Conservation (phyloP, 179 eudicot genomes). For the Spergularia azorica region DNA sequence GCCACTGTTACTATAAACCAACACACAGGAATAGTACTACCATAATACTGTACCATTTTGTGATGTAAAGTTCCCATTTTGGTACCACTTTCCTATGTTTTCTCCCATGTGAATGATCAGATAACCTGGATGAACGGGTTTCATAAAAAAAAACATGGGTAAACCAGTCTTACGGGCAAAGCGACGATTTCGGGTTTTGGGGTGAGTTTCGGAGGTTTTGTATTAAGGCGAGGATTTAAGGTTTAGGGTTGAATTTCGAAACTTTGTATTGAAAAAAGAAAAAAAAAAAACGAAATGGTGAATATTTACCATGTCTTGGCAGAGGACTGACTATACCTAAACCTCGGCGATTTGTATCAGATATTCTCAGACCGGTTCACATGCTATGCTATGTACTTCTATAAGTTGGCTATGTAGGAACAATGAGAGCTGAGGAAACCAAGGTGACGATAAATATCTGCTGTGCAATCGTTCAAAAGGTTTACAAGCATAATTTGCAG, state of each 20-base stretch:
- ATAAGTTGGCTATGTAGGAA: not conserved
- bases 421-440: not conserved
- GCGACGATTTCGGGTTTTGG: no score
- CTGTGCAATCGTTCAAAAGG: conserved; percentile 8
- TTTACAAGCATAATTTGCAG: conserved; percentile 20
- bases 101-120: conserved; percentile 23
- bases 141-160: no score
- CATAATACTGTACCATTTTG: no score
- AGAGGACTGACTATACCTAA: not conserved
- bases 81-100: not conserved
- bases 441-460: not conserved
- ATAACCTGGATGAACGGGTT: not conserved
- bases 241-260: no score
- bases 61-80: no score
- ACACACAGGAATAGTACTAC: no score
- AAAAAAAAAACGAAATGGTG: not conserved
- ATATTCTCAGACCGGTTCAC: not conserved
- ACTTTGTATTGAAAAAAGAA: not conserved
- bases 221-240: no score
- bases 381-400: not conserved
- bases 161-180: no score
- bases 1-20: no score
- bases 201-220: no score
- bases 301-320: not conserved
- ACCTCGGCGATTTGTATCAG: not conserved